Conservation (phyloP, 1,284 basidiomycete species). For the Dichomitus squalens region DNA sequence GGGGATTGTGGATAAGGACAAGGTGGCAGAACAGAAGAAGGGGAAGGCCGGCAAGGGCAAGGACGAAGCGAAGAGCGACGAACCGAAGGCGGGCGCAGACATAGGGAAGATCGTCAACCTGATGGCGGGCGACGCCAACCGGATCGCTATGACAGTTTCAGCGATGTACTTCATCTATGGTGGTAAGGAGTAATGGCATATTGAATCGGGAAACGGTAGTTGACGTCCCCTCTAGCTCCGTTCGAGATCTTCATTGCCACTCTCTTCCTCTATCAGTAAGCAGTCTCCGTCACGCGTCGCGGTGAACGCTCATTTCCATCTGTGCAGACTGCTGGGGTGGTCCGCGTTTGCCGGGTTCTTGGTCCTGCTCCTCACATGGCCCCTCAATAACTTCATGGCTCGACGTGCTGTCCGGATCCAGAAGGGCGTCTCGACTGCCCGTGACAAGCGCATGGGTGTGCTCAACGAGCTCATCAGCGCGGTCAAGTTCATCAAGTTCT, state of each 20-base stretch:
- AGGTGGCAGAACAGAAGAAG: constrained; percentile 34
- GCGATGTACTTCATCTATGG: constrained; percentile 68
- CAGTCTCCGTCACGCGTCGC: neutral
- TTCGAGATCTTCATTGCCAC: constrained; percentile 81
- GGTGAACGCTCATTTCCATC: constrained; percentile 6
- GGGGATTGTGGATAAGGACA: constrained; percentile 62
- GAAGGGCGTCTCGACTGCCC: constrained; percentile 69
- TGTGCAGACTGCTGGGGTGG: constrained; percentile 73
- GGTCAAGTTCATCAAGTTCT: constrained; percentile 88
- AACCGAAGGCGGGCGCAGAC: constrained; percentile 69
- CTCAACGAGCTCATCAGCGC: constrained; percentile 85
- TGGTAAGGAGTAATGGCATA: constrained; percentile 36
- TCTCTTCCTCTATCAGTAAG: constrained; percentile 73
- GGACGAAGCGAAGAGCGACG: constrained; percentile 47
- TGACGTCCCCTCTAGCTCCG: constrained; percentile 47
- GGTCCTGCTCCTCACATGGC: constrained; percentile 75
- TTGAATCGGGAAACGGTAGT: neutral
- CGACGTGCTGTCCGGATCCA: constrained; percentile 69
- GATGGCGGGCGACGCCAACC: constrained; percentile 72
- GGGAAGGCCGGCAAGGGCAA: constrained; percentile 10
- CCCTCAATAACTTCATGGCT: constrained; percentile 70
- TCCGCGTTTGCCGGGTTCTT: constrained; percentile 86
- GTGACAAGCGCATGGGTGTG: constrained; percentile 85
- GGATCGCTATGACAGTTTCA: constrained; percentile 52
- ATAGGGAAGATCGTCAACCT: constrained; percentile 80